These are phyloP conservation scores for Vitis rotundifolia DNA, from an alignment of 164 flowering plant genomes.

Conservation along the genomic window DNA sequence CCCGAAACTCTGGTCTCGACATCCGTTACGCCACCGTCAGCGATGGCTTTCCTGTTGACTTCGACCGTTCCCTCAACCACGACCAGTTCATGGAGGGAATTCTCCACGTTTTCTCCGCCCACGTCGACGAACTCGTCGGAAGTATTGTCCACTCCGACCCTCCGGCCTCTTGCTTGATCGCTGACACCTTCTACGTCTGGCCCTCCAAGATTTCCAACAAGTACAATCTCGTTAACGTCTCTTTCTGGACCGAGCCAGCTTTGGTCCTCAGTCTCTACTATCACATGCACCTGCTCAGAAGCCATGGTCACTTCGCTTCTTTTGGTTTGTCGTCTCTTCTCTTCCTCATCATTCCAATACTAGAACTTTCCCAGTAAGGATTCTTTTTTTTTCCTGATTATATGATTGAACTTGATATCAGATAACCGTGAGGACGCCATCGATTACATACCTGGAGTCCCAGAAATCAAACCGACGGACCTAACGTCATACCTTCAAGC, in stretches of 20 bases:
- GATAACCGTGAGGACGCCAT: slow-evolving; percentile 47
- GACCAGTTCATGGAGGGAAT: slow-evolving; percentile 47
- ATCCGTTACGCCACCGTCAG: slow-evolving; percentile 43
- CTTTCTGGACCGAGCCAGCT: slow-evolving; percentile 72
- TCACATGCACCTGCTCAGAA: slow-evolving; percentile 42
- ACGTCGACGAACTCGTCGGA: slow-evolving; percentile 43
- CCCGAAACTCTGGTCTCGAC: slow-evolving; percentile 48
- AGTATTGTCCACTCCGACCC: slow-evolving; percentile 23
- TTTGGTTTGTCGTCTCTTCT: slow-evolving; percentile 26
- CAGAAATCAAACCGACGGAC: slow-evolving; percentile 40
- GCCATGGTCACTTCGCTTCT: slow-evolving; percentile 48
- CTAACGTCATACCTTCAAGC: slow-evolving; percentile 53
- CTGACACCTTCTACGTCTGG: slow-evolving; percentile 66
- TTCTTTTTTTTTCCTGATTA: too few relatives aligned
- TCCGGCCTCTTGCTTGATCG: slow-evolving; percentile 41
- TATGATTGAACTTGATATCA: slow-evolving; percentile 8
- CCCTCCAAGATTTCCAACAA: slow-evolving; percentile 40
- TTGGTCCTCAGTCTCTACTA: slow-evolving; percentile 49
- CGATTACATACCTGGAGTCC: slow-evolving; percentile 59
- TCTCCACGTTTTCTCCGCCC: slow-evolving; percentile 43
- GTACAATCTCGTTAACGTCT: slow-evolving; percentile 36
- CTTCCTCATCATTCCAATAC: not conserved
- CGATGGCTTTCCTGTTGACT: slow-evolving; percentile 60
- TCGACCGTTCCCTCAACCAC: slow-evolving; percentile 52
- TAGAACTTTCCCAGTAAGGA: too few relatives aligned